Conservation (phyloP, 2,329 filamentous ascomycete species). For the Atkinsonella hypoxylon region DNA sequence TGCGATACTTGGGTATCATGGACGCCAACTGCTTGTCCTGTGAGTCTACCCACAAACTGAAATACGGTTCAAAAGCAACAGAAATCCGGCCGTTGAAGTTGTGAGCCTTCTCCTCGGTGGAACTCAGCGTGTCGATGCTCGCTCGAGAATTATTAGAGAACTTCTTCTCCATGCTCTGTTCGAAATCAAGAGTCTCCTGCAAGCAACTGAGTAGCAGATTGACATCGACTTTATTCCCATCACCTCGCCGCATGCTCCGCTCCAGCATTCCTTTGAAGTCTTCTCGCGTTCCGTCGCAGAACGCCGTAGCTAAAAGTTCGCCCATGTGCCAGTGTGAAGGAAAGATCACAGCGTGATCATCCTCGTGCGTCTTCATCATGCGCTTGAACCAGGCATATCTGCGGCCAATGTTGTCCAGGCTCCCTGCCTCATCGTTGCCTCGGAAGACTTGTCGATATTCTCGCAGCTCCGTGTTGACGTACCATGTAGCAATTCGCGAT, state of each 20-base stretch:
- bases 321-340: conserved; percentile 80
- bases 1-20: conserved; percentile 80
- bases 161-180: conserved; percentile 76
- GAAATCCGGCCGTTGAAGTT: conserved; percentile 87
- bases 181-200: conserved; percentile 94
- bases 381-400: conserved; percentile 94
- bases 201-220: conserved; percentile 79
- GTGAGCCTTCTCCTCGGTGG: conserved; percentile 60
- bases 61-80: conserved; percentile 91
- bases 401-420: conserved; percentile 88
- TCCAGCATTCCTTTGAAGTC: conserved; percentile 92
- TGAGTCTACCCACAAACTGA: conserved; percentile 93
- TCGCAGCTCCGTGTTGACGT: conserved; percentile 90
- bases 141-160: conserved; percentile 64
- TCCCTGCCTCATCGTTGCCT: conserved; percentile 92
- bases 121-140: conserved; percentile 83
- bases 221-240: conserved; percentile 75
- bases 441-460: conserved; percentile 95
- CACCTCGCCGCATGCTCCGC: conserved; percentile 66
- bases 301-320: conserved; percentile 79
- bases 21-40: conserved; percentile 79
- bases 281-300: conserved; percentile 89
- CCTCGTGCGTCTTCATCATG: conserved; percentile 90
- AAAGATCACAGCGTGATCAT: conserved; percentile 83
- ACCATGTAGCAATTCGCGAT: conserved; percentile 80